Evolutionary conservation across 2,329 filamentous ascomycete species (phyloP).

Genomic region (Herpotrichia juniperi): DNA sequence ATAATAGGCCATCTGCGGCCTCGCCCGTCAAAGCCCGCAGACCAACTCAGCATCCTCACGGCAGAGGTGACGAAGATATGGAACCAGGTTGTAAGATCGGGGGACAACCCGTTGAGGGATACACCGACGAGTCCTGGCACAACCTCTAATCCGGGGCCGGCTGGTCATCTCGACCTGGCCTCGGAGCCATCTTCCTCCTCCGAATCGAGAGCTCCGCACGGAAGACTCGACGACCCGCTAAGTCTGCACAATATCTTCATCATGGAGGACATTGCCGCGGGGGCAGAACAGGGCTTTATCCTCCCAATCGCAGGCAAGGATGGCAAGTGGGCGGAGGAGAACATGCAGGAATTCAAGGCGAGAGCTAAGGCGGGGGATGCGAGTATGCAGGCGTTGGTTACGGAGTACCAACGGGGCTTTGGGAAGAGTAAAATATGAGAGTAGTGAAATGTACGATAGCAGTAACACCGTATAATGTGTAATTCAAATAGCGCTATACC

Average conservation of each 20-base stretch:
- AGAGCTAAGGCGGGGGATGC: constrained; percentile 26
- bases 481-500: no score
- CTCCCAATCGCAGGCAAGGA: constrained; percentile 30
- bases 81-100: constrained; percentile 13
- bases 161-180: no score
- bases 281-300: constrained; percentile 32
- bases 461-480: no score
- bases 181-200: no score
- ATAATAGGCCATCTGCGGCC: constrained; percentile 29
- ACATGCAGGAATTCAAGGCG: constrained; percentile 27
- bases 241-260: constrained; percentile 34
- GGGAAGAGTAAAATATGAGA: not conserved
- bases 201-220: constrained; percentile 3
- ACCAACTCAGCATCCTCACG: constrained; percentile 17
- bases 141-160: no score
- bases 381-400: constrained; percentile 24
- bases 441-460: no score
- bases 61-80: constrained; percentile 21
- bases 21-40: constrained; percentile 14
- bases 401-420: constrained; percentile 14
- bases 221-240: constrained; percentile 18
- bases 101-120: not conserved
- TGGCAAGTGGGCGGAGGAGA: constrained; percentile 26
- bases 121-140: not conserved
- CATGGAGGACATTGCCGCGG: constrained; percentile 31